phyloP scores from a whole-genome alignment of 768 basidiomycete species.

The Tricholoma flavovirens region DNA sequence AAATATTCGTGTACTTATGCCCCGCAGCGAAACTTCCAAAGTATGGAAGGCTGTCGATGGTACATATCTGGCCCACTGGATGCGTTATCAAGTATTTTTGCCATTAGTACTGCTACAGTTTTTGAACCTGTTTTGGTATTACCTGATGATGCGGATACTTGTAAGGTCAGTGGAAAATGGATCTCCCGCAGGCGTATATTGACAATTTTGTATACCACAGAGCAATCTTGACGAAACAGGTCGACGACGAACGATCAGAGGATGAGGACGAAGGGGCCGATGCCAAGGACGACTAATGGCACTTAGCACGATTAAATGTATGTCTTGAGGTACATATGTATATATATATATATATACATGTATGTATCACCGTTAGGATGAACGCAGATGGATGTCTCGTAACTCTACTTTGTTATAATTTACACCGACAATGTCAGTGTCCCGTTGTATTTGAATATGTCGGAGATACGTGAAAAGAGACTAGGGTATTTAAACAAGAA shows the following conservation, averaged over 20 bases:
- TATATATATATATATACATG: not conserved
- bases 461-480: not conserved
- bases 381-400: not conserved
- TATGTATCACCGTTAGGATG: not conserved
- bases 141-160: slow-evolving; percentile 73
- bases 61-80: slow-evolving; percentile 69
- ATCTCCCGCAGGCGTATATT: not conserved
- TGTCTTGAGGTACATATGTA: not conserved
- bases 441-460: not conserved
- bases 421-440: not conserved
- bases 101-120: slow-evolving; percentile 72
- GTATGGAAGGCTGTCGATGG: slow-evolving; percentile 59
- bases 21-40: slow-evolving; percentile 44
- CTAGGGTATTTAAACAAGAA: not conserved
- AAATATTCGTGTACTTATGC: slow-evolving; percentile 1
- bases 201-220: slow-evolving; percentile 31
- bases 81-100: slow-evolving; percentile 74
- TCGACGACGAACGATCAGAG: slow-evolving; percentile 77
- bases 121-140: slow-evolving; percentile 94
- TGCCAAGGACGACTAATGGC: slow-evolving; percentile 11
- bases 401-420: not conserved
- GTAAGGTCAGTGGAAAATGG: slow-evolving; percentile 47
- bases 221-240: slow-evolving; percentile 39
- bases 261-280: slow-evolving; percentile 55
- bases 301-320: not conserved